Conservation (phyloP, 768 basidiomycete genomes). For the Hericium alpestre region DNA sequence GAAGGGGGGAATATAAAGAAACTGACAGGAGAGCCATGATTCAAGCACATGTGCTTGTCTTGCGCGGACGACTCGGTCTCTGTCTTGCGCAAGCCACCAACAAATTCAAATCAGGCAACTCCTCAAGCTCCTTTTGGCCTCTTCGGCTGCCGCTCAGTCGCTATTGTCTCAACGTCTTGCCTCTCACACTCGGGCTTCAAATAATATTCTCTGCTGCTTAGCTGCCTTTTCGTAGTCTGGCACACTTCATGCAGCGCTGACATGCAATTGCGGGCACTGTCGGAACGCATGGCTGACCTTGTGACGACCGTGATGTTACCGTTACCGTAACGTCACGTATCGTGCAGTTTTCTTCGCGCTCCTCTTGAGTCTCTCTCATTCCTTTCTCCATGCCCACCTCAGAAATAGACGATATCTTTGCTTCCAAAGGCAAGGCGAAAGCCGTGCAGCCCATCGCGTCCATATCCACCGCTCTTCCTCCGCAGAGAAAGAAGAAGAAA, state of each 20-base stretch:
- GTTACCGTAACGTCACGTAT: no score
- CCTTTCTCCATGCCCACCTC: constrained; percentile 36
- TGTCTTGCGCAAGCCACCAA: constrained; percentile 3
- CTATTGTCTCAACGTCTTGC: no score
- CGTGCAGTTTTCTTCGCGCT: no score
- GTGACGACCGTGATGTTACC: constrained; percentile 7
- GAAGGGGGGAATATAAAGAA: background rate
- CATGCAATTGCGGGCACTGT: background rate
- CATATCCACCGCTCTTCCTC: constrained; percentile 9
- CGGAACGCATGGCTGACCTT: background rate
- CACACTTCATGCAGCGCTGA: background rate
- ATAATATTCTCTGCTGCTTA: background rate
- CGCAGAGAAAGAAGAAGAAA: constrained; percentile 31
- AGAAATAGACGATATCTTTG: constrained; percentile 83
- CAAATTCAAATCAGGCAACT: background rate
- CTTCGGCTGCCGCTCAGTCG: no score
- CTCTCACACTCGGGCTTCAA: no score
- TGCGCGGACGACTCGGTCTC: constrained; percentile 10
- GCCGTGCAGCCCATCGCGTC: no score
- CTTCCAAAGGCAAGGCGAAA: constrained; percentile 26
- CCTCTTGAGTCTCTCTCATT: background rate
- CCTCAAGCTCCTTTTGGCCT: background rate
- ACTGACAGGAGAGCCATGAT: constrained; percentile 14
- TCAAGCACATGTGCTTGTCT: background rate
- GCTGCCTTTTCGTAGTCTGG: background rate